These are phyloP conservation scores for Myrica gale DNA, from an alignment of 306 rosid genomes.

Conservation along the genomic window DNA sequence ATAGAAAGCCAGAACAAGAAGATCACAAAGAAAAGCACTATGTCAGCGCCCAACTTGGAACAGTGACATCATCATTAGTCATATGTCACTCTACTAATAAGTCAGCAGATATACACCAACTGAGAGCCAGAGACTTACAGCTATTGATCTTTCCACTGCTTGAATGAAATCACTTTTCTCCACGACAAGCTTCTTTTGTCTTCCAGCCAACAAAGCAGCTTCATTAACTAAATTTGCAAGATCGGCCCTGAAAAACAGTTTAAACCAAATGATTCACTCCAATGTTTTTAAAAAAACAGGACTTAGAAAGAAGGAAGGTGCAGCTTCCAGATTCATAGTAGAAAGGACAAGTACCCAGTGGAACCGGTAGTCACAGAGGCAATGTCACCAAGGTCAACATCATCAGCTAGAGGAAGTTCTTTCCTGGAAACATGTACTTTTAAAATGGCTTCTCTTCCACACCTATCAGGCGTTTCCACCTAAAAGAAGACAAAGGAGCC, in stretches of 20 bases:
- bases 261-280: slow-evolving; percentile 17
- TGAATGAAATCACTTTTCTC: slow-evolving; percentile 84
- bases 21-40: not conserved
- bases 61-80: not conserved
- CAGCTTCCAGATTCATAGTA: slow-evolving; percentile 2
- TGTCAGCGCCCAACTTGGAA: not conserved
- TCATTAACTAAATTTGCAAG: slow-evolving; percentile 97
- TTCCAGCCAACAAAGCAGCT: slow-evolving; percentile 94
- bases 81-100: not conserved
- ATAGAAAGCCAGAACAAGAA: not conserved
- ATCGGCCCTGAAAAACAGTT: slow-evolving; percentile 69
- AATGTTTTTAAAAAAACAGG: slow-evolving; percentile 9
- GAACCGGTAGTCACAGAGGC: slow-evolving; percentile 98
- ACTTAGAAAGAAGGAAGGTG: slow-evolving; percentile 12
- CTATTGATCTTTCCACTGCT: slow-evolving; percentile 93
- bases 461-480: slow-evolving; percentile 95
- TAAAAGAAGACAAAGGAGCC: slow-evolving; percentile 28
- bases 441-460: slow-evolving; percentile 83
- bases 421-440: slow-evolving; percentile 82
- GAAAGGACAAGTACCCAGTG: slow-evolving; percentile 68
- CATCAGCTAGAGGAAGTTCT: slow-evolving; percentile 87
- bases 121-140: slow-evolving; percentile 54
- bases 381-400: slow-evolving; percentile 62
- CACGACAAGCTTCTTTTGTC: slow-evolving; percentile 74
- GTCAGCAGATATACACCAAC: not conserved